A percentile compares a stretch with the other conserved stretches of the same genome.
phyloP scores from a whole-genome alignment of 257 asterid genomes.

The Rehmannia glutinosa region DNA sequence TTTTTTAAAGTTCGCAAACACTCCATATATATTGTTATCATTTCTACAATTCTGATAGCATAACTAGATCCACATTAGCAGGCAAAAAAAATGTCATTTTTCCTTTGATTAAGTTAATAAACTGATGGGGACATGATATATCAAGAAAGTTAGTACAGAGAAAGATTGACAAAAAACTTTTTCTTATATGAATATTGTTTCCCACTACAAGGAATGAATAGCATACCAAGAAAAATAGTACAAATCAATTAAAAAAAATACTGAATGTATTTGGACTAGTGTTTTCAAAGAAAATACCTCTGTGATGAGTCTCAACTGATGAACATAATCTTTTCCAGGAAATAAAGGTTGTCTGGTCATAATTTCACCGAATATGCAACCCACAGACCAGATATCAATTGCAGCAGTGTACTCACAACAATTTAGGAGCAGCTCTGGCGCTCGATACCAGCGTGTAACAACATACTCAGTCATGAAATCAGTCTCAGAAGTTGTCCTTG shows the following conservation, averaged over 20 bases:
- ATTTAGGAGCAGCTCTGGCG: conserved; percentile 84
- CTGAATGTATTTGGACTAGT: not conserved
- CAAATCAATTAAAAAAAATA: not conserved
- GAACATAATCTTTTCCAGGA: conserved; percentile 88
- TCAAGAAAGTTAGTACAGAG: too few relatives aligned
- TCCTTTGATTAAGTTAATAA: not conserved
- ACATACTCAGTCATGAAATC: conserved; percentile 96
- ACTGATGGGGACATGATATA: too few relatives aligned
- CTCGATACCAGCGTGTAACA: conserved; percentile 93
- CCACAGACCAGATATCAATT: conserved; percentile 92
- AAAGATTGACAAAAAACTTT: too few relatives aligned
- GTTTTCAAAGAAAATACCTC: not conserved
- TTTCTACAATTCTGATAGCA: too few relatives aligned
- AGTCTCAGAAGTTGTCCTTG: conserved; percentile 92
- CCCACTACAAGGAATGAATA: not conserved
- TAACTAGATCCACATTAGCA: not conserved
- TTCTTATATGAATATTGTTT: not conserved
- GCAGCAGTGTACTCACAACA: conserved; percentile 92
- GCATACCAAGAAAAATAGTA: not conserved
- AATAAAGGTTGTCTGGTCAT: conserved; percentile 82
- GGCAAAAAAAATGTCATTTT: not conserved
- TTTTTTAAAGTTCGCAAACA: too few relatives aligned
- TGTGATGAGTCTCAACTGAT: conserved; percentile 90
- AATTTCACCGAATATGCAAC: conserved; percentile 92
- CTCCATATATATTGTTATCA: too few relatives aligned